Conservation (phyloP, 2,329 filamentous ascomycete species). For the Zymoseptoria tritici region DNA sequence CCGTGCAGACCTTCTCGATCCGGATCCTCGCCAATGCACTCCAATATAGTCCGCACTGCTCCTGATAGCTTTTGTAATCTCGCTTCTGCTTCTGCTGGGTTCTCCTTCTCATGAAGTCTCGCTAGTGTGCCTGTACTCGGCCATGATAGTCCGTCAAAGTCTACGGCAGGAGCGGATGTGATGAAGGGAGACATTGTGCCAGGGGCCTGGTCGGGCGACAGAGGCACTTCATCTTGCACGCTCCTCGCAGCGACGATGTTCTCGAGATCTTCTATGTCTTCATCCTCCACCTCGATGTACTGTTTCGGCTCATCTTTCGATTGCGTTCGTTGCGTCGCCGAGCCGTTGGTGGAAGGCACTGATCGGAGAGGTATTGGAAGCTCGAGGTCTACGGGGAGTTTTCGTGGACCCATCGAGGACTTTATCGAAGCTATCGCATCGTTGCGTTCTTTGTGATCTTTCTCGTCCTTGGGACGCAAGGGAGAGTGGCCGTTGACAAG, state of each 20-base stretch:
- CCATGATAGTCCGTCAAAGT: slow-evolving; percentile 51
- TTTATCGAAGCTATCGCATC: slow-evolving; percentile 52
- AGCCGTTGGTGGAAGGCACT: slow-evolving; percentile 1
- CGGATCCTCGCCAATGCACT: slow-evolving; percentile 60
- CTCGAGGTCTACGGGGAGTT: slow-evolving; percentile 40
- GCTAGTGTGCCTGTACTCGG: slow-evolving; percentile 36
- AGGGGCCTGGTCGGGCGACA: slow-evolving; percentile 48
- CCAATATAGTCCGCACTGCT: slow-evolving; percentile 56
- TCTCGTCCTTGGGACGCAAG: slow-evolving; percentile 40
- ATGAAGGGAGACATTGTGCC: slow-evolving; percentile 44
- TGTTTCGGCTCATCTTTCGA: slow-evolving; percentile 11
- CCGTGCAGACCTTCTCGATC: slow-evolving; percentile 56
- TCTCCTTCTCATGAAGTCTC: slow-evolving; percentile 30
- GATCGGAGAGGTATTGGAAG: slow-evolving; percentile 6
- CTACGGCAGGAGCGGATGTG: slow-evolving; percentile 44
- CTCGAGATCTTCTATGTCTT: slow-evolving; percentile 30
- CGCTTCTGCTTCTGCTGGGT: slow-evolving; percentile 50
- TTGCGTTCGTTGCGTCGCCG: slow-evolving; percentile 1
- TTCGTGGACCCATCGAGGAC: slow-evolving; percentile 46
- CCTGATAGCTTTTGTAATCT: slow-evolving; percentile 55
- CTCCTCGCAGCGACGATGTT: slow-evolving; percentile 38
- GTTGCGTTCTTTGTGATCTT: slow-evolving; percentile 47
- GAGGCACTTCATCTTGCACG: slow-evolving; percentile 45
- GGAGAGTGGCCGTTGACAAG: slow-evolving; percentile 51
- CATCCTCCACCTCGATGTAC: slow-evolving; percentile 39